These are phyloP conservation scores for Trametes pubescens DNA, from an alignment of 1,284 basidiomycete genomes.

Conservation along the genomic window DNA sequence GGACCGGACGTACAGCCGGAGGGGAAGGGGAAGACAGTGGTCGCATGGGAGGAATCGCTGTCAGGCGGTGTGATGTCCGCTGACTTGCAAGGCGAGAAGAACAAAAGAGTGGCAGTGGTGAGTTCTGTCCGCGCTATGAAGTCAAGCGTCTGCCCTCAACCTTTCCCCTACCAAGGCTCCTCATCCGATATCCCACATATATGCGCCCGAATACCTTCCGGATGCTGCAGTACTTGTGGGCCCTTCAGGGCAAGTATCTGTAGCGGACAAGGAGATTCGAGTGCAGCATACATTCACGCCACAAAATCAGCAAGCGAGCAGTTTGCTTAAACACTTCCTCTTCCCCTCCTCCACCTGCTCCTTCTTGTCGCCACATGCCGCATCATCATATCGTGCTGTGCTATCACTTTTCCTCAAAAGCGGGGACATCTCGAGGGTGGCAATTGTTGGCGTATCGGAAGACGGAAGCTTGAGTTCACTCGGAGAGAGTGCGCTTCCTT, in stretches of 20 bases:
- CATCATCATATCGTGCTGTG: constrained; percentile 43
- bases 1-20: constrained; percentile 54
- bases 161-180: constrained; percentile 47
- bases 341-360: constrained; percentile 52
- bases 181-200: constrained; percentile 53
- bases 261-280: constrained; percentile 54
- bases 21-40: constrained; percentile 58
- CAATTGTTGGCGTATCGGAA: constrained; percentile 28
- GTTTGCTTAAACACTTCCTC: constrained; percentile 53
- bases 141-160: background rate
- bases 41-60: constrained; percentile 68
- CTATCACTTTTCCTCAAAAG: constrained; percentile 39
- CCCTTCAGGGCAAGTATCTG: constrained; percentile 52
- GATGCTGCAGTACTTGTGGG: constrained; percentile 56
- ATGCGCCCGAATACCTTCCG: constrained; percentile 52
- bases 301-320: constrained; percentile 31
- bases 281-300: constrained; percentile 46
- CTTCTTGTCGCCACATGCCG: constrained; percentile 49
- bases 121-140: constrained; percentile 35
- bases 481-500: constrained; percentile 31
- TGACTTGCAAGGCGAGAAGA: constrained; percentile 41
- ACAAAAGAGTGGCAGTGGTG: constrained; percentile 55
- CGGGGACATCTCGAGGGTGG: constrained; percentile 23
- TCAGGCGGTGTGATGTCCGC: constrained; percentile 44
- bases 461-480: constrained; percentile 21